Base-by-base conservation (phyloP, 208 protist species). In the Crithidia sp. region DNA sequence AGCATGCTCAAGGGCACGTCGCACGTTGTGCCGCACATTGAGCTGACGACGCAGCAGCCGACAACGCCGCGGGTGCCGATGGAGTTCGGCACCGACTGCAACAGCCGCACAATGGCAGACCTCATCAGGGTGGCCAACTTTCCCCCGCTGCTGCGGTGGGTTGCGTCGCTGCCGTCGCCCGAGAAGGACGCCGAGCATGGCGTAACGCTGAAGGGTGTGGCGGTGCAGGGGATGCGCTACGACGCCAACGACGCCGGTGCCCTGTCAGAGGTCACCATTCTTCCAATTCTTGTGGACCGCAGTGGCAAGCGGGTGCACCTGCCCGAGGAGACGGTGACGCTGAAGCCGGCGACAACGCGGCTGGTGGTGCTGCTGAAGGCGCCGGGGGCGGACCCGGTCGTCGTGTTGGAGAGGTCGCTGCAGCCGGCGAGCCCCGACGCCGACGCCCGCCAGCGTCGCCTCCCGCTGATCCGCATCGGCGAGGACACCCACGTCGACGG, bases 81-180 rank as follows among this genome's bases (percentile, higher is more conserved):
- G 19, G 84, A 85, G 74, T 95, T 95, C 62, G 81, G 54, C 37
- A 10, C 74, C 61, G 71, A 71, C 56, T 84, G 87, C 76, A 87
- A 74, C 66, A 81, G 82, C 41, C 74, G 80, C 47, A 91, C 79
- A 7, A 94, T 92, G 83, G 71, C 71, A 12, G 92, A 96, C 69
- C 80, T 96, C 47, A 87, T 95, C 16, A 82, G 79, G 44, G 85
- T 87, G 28, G 90, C 89, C n/a, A 97, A 95, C 82, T 97, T 86
- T 55, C 56, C 67, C 16, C 92, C 92, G 19, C 79, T 96, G 19
- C 72, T 84, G 60, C 78, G 76, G 37, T 96, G 88, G 86, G 59
- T 96, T 2, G 77, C 81, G 10, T 74, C 81, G 7, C 72, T 96
- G 62, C 67, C 76, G 13, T 49, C 69, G 16, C 16, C 63, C n/a